phyloP scores from a whole-genome alignment of 73 alveolate species.

The Strombidium stylifer region DNA sequence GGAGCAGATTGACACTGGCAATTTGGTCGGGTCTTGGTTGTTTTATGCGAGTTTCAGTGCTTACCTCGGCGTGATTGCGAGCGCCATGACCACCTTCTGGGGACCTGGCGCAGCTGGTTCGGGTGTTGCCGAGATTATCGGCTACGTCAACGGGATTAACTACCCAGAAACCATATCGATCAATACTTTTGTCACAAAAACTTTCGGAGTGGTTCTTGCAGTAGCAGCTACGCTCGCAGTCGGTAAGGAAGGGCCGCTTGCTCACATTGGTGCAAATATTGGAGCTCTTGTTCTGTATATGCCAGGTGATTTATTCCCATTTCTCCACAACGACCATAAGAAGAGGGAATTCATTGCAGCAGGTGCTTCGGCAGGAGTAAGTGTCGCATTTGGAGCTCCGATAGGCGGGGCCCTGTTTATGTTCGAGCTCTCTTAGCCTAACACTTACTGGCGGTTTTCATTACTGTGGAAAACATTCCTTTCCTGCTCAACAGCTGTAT shows the following conservation, averaged over 20 bases:
- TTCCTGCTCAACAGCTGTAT: background rate
- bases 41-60: no score
- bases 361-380: constrained; percentile 33
- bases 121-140: constrained; percentile 38
- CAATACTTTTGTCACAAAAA: constrained; percentile 1
- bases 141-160: constrained; percentile 19
- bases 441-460: constrained; percentile 24
- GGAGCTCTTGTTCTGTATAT: constrained; percentile 5
- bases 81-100: background rate
- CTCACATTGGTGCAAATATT: constrained; percentile 40
- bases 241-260: constrained; percentile 47
- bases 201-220: constrained; percentile 19
- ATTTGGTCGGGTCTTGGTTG: no score
- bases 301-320: constrained; percentile 5
- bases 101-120: constrained; percentile 47
- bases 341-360: constrained; percentile 30
- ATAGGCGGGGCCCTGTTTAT: constrained; percentile 17
- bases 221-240: constrained; percentile 16
- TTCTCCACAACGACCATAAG: constrained; percentile 6
- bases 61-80: no score
- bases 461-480: constrained; percentile 10
- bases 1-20: no score
- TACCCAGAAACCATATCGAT: constrained; percentile 1
- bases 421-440: constrained; percentile 4
- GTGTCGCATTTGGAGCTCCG: constrained; percentile 45